Evolutionary conservation across 2,329 filamentous ascomycete species (phyloP).

Genomic region (Apiospora sp.): DNA sequence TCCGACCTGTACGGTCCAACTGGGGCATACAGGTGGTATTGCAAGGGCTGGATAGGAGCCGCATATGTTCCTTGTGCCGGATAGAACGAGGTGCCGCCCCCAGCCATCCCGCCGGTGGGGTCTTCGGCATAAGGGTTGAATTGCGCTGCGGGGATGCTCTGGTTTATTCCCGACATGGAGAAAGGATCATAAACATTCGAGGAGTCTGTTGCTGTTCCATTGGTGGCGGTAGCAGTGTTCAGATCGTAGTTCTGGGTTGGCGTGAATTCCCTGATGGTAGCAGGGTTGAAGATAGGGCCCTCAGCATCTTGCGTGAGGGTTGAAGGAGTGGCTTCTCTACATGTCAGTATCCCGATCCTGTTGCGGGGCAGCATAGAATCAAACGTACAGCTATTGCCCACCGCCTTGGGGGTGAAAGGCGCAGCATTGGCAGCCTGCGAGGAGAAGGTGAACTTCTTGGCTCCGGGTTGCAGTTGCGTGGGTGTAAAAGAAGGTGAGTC

Average conservation of each 20-base stretch:
- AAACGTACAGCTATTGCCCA: constrained; percentile 35
- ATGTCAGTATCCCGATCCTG: constrained; percentile 28
- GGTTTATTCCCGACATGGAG: constrained; percentile 63
- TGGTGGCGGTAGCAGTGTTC: constrained; percentile 48
- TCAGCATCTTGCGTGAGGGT: constrained; percentile 53
- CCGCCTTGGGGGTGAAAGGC: constrained; percentile 78
- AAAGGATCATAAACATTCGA: constrained; percentile 67
- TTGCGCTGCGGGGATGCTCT: constrained; percentile 57
- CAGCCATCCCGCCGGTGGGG: constrained; percentile 58
- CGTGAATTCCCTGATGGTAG: constrained; percentile 66
- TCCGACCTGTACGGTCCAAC: constrained; percentile 79
- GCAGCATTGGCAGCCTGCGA: constrained; percentile 90
- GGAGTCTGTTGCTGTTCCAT: constrained; percentile 59
- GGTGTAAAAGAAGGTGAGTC: constrained; percentile 97
- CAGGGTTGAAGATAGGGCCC: constrained; percentile 61
- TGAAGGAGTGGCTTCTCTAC: constrained; percentile 44
- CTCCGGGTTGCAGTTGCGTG: constrained; percentile 51
- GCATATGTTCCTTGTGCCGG: constrained; percentile 62
- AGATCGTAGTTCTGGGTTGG: constrained; percentile 61
- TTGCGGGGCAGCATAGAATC: not conserved
- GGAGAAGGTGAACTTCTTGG: constrained; percentile 81
- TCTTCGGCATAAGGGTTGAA: constrained; percentile 84
- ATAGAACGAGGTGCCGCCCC: constrained; percentile 71
- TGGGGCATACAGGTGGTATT: constrained; percentile 93
- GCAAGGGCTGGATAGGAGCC: constrained; percentile 69